phyloP scores from a whole-genome alignment of 208 protist genomes.

The Tritrichomonas foetus region DNA sequence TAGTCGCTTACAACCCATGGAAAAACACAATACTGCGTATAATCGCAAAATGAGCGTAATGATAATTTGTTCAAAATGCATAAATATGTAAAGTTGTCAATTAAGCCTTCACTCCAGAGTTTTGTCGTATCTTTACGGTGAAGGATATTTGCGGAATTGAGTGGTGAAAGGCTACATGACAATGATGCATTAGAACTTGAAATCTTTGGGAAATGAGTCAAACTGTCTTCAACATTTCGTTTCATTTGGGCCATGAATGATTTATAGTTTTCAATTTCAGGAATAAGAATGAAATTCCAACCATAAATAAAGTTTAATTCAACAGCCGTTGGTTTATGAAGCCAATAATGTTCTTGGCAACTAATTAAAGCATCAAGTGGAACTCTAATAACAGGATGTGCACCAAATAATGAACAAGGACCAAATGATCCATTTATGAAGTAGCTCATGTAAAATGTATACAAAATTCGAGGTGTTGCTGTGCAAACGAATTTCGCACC shows the following conservation, averaged over 20 bases:
- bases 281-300: background rate
- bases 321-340: background rate
- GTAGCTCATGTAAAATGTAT: conserved; percentile 18
- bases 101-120: background rate
- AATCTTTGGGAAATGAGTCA: background rate
- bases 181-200: no score
- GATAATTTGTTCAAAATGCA: background rate
- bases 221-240: background rate
- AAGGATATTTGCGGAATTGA: background rate
- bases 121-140: background rate
- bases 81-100: background rate
- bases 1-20: background rate
- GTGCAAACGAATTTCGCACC: no score
- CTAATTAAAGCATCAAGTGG: background rate
- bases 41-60: background rate
- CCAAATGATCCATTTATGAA: background rate
- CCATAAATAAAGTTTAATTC: background rate
- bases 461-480: no score
- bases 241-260: background rate
- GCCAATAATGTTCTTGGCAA: background rate
- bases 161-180: background rate
- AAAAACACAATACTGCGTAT: background rate
- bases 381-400: background rate
- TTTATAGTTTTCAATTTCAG: background rate
- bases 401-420: background rate